phyloP scores from a whole-genome alignment of 1,284 basidiomycete genomes.

The Singerocomus rubriflavus region DNA sequence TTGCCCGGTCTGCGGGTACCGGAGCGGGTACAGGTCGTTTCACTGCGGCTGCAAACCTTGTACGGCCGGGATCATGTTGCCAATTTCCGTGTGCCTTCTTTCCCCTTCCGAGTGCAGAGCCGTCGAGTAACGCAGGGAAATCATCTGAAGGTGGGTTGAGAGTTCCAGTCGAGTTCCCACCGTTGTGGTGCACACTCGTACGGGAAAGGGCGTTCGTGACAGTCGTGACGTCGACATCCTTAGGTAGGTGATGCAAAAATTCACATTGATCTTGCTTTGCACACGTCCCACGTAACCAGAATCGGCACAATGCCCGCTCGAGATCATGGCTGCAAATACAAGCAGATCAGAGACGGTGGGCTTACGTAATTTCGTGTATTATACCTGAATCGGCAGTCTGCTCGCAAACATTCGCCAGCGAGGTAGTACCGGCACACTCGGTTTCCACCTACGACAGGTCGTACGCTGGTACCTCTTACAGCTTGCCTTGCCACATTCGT shows the following conservation, averaged over 20 bases:
- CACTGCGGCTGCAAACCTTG: conserved; percentile 80
- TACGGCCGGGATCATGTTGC: conserved; percentile 72
- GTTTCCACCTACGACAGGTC: conserved; percentile 53
- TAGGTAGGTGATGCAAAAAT: conserved; percentile 87
- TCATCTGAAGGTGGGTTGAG: conserved; percentile 67
- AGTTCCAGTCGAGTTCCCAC: conserved; percentile 37
- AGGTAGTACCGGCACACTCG: conserved; percentile 95
- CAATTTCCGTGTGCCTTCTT: conserved; percentile 41
- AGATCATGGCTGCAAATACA: conserved; percentile 70
- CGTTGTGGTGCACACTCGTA: conserved; percentile 51
- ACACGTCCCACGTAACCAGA: conserved; percentile 96
- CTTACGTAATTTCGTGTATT: conserved; percentile 17
- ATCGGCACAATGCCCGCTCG: conserved; percentile 91
- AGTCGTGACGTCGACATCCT: conserved; percentile 67
- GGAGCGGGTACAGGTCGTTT: conserved; percentile 53
- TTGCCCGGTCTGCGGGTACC: conserved; percentile 33
- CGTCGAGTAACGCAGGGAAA: conserved; percentile 74
- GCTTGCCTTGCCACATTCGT: conserved; percentile 34
- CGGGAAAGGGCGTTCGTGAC: conserved; percentile 71
- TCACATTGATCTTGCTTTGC: conserved; percentile 91
- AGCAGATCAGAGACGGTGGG: conserved; percentile 14
- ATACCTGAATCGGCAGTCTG: conserved; percentile 96
- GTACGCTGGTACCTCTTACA: conserved; percentile 53
- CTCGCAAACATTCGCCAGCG: conserved; percentile 91
- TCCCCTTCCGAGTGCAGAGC: conserved; percentile 23